phyloP scores from a whole-genome alignment of 768 basidiomycete genomes.

The Ephemerocybe angulata region DNA sequence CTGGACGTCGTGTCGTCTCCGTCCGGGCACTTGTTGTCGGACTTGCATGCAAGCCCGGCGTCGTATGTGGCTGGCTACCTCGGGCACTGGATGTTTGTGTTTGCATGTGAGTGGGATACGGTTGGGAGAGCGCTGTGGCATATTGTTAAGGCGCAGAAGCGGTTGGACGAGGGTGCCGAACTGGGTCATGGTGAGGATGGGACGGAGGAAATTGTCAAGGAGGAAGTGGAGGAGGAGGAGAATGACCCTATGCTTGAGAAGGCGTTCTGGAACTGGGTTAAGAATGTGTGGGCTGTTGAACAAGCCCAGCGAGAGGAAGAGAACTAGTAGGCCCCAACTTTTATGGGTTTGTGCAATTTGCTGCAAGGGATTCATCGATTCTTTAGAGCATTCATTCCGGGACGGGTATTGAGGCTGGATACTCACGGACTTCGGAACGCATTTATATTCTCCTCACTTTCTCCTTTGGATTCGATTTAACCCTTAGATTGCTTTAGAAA shows the following conservation, averaged over 20 bases:
- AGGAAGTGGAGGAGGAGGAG: not conserved
- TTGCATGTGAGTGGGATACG: constrained; percentile 40
- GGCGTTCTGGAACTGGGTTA: not conserved
- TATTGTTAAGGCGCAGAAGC: constrained; percentile 2
- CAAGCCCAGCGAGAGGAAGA: not conserved
- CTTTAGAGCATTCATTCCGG: too few species aligned
- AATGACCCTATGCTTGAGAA: not conserved
- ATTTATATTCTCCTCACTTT: too few species aligned
- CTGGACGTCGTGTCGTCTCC: constrained; percentile 22
- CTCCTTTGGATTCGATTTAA: too few species aligned
- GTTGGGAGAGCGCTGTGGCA: constrained; percentile 33
- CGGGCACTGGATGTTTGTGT: constrained; percentile 42
- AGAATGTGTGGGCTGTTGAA: not conserved
- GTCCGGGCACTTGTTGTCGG: constrained; percentile 35
- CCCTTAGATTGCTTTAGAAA: too few species aligned
- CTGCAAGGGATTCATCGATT: too few species aligned
- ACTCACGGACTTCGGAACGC: too few species aligned
- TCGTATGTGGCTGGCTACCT: constrained; percentile 40
- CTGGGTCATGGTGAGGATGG: not conserved
- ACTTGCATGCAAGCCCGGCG: constrained; percentile 38
- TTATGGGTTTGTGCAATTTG: too few species aligned
- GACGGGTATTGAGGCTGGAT: too few species aligned
- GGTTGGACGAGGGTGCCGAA: not conserved
- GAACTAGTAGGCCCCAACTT: not conserved
- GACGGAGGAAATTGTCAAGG: not conserved